Evolutionary conservation across 1,139 yeast species (phyloP), one percentile per base, ranked within the genome.

Genomic region (Sugiyamaella neomexicana): DNA sequence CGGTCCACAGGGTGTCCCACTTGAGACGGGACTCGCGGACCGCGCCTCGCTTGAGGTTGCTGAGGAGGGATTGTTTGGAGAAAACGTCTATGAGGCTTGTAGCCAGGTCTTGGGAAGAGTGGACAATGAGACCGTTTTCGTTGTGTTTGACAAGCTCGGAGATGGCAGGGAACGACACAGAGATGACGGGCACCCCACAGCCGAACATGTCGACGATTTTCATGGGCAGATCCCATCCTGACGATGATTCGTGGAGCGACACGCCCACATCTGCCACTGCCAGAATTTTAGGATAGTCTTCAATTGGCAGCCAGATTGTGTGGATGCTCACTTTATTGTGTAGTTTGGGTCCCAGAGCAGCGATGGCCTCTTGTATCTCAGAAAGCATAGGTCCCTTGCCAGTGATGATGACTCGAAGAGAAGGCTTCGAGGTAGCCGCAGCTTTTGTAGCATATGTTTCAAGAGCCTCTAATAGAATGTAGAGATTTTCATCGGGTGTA

Each of bases 191-290:
- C 6, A 93, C 75, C 0, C 99, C 99, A 60, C 95, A 89, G 0
- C 99, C 99, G 75, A 91, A 91, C 80, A 93, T 85, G 66, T 93
- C 99, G 7, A 93, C 86, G 41, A 93, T 88, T 69, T 95, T 95
- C 99, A 95, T 95, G 0, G 99, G 99, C 56, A 95, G 75, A 66
- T 95, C 99, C 57, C 89, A 77, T 0, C 99, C 99, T 53, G 96
- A 86, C 38, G 96, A 87, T 0, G 98, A 90, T 3, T 86, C 81
- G 69, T 95, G 99, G 56, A 95, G 74, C 0, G 98, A 93, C 1
- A 95, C 79, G 3, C 97, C 98, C 34, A 91, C 66, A 67, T 93
- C 97, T 3, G 97, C 95, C 6, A 82, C 72, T 2, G 86, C 85
- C 37, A 95, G 69, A 1, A 93, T 72, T 49, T 75, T 70, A 0